These are phyloP conservation scores for Mucor irregularis DNA, from an alignment of 371 early-diverging fungal species.

Conservation along the genomic window DNA sequence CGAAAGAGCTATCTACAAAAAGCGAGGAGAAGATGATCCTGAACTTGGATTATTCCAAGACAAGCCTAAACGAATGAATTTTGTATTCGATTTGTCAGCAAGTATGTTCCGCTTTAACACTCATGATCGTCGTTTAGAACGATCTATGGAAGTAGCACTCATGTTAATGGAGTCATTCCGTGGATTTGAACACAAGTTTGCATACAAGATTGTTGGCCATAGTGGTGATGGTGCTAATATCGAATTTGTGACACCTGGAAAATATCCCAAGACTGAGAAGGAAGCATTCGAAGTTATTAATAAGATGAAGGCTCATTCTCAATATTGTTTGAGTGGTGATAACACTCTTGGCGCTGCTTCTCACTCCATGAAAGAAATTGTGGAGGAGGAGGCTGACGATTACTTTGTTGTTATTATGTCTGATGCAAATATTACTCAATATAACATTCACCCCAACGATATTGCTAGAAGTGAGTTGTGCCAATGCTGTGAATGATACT, in stretches of 20 bases:
- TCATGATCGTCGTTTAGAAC: constrained; percentile 69
- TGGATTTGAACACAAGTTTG: constrained; percentile 81
- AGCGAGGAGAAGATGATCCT: constrained; percentile 78
- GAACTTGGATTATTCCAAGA: constrained; percentile 67
- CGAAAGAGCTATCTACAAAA: constrained; percentile 77
- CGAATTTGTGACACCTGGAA: constrained; percentile 67
- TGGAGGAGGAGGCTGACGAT: constrained; percentile 77
- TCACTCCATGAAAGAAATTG: constrained; percentile 70
- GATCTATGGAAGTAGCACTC: constrained; percentile 72
- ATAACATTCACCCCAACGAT: constrained; percentile 76
- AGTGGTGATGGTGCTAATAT: constrained; percentile 79
- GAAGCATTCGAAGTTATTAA: constrained; percentile 70
- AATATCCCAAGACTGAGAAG: constrained; percentile 77
- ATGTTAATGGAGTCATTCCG: constrained; percentile 88
- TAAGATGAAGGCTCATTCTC: constrained; percentile 68
- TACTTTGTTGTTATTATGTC: constrained; percentile 80
- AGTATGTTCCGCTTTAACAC: constrained; percentile 78
- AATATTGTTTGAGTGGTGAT: constrained; percentile 76
- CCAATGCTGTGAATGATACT: neutral
- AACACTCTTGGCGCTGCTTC: constrained; percentile 75
- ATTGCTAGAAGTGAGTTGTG: constrained; percentile 63
- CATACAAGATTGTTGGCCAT: constrained; percentile 78
- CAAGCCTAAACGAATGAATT: constrained; percentile 78
- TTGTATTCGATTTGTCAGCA: constrained; percentile 83
- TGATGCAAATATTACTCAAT: constrained; percentile 85